These are phyloP conservation scores for Diospyros kaki DNA, from an alignment of 148 eudicot genomes.

Conservation along the genomic window DNA sequence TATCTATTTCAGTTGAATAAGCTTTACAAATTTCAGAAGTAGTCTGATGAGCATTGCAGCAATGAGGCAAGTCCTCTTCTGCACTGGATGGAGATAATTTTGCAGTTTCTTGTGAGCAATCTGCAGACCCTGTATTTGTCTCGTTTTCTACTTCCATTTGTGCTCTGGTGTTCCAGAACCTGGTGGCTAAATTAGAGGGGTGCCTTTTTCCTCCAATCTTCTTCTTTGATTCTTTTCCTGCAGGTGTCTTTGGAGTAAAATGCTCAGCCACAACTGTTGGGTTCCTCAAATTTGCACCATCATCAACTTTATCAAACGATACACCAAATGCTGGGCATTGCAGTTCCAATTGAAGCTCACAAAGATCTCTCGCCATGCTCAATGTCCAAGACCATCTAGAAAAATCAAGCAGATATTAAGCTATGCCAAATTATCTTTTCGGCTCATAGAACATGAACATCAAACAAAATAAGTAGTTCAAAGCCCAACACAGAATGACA, in stretches of 20 bases:
- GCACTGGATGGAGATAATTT: neutral
- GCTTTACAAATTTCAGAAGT: constrained; percentile 9
- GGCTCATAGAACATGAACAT: neutral
- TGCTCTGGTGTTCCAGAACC: constrained; percentile 11
- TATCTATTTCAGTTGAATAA: constrained; percentile 1
- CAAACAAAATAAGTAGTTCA: neutral
- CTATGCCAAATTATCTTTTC: neutral
- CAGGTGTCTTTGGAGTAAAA: constrained; percentile 51
- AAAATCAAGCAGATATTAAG: neutral
- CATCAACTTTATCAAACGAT: constrained; percentile 11
- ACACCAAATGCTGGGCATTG: constrained; percentile 12
- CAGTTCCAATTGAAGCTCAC: constrained; percentile 49
- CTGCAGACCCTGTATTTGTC: constrained; percentile 9
- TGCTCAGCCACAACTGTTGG: constrained; percentile 15
- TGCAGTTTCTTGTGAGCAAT: constrained; percentile 14
- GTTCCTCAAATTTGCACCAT: constrained; percentile 16
- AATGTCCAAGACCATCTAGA: constrained; percentile 52
- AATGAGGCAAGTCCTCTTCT: neutral
- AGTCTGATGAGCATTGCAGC: neutral
- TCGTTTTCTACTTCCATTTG: constrained; percentile 10
- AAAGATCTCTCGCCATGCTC: constrained; percentile 51
- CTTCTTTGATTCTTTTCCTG: constrained; percentile 47
- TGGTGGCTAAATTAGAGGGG: constrained; percentile 15
- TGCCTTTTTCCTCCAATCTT: constrained; percentile 16
- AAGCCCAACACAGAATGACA: neutral